phyloP scores from a whole-genome alignment of 106 monocot genomes.

The Dendrobium nobile region DNA sequence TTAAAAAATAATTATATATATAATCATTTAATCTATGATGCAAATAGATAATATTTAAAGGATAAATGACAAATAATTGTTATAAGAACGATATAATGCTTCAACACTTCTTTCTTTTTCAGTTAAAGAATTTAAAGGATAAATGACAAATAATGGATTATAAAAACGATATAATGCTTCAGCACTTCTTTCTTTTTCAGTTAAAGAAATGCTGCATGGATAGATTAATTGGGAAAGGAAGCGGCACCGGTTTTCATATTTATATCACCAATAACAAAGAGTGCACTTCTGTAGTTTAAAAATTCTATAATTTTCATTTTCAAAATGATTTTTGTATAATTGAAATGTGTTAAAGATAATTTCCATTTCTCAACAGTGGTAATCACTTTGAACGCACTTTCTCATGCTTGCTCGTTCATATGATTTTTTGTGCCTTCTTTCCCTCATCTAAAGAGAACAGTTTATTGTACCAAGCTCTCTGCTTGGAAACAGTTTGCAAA shows the following conservation, averaged over 20 bases:
- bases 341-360: not conserved
- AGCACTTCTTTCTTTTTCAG: not conserved
- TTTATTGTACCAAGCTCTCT: constrained; percentile 30
- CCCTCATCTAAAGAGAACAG: not conserved
- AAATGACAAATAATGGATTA: not conserved
- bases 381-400: not conserved
- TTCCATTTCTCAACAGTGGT: not conserved
- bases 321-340: not conserved
- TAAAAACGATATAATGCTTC: not conserved
- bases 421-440: not conserved
- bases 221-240: not conserved
- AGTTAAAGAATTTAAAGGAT: not conserved
- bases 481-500: constrained; percentile 54
- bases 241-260: not conserved
- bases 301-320: not conserved
- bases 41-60: not conserved
- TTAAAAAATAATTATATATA: not conserved
- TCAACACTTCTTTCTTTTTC: not conserved
- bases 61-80: not conserved
- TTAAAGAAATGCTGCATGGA: not conserved
- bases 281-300: not conserved
- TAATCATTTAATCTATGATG: not conserved
- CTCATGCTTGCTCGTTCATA: not conserved
- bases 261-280: not conserved
- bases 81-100: not conserved